Conservation (phyloP, 768 basidiomycete species). For the Macrolepiota dolichaula region DNA sequence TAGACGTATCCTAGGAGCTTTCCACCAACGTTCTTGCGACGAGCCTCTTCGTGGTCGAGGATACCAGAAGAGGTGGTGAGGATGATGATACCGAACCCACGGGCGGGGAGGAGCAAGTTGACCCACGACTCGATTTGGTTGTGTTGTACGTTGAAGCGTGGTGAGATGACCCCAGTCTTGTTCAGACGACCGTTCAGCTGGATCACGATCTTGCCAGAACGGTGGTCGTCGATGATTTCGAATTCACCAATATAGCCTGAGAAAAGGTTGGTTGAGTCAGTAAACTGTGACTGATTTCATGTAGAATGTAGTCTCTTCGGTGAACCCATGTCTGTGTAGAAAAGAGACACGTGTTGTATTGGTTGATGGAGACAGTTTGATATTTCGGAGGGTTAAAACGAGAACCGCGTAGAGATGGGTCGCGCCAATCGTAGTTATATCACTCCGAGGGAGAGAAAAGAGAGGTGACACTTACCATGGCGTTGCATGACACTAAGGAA, state of each 20-base stretch:
- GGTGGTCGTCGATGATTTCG: slow-evolving; percentile 98
- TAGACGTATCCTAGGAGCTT: slow-evolving; percentile 93
- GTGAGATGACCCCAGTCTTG: slow-evolving; percentile 99
- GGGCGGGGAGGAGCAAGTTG: slow-evolving; percentile 91
- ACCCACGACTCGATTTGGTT: slow-evolving; percentile 95
- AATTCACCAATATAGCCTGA: slow-evolving; percentile 98
- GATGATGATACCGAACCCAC: slow-evolving; percentile 96
- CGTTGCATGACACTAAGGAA: slow-evolving; percentile 99
- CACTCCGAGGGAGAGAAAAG: slow-evolving; percentile 46
- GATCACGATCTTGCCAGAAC: slow-evolving; percentile 95
- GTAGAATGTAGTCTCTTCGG: slow-evolving; percentile 46
- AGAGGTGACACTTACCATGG: slow-evolving; percentile 73
- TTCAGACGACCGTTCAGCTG: slow-evolving; percentile 98
- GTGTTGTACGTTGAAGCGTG: slow-evolving; percentile 95
- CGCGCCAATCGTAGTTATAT: slow-evolving; percentile 83
- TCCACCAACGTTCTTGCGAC: slow-evolving; percentile 96
- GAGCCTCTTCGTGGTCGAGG: slow-evolving; percentile 98
- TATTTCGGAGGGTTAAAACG: slow-evolving; percentile 87
- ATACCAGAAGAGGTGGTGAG: slow-evolving; percentile 97
- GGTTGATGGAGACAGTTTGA: slow-evolving; percentile 54
- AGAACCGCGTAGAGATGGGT: slow-evolving; percentile 52
- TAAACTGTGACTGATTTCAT: background rate
- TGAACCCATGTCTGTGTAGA: slow-evolving; percentile 47
- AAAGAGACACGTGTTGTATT: slow-evolving; percentile 48
- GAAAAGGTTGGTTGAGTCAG: slow-evolving; percentile 9